These are phyloP conservation scores for Flaveria sonorensis DNA, from an alignment of 129 eudicot species.

Conservation along the genomic window DNA sequence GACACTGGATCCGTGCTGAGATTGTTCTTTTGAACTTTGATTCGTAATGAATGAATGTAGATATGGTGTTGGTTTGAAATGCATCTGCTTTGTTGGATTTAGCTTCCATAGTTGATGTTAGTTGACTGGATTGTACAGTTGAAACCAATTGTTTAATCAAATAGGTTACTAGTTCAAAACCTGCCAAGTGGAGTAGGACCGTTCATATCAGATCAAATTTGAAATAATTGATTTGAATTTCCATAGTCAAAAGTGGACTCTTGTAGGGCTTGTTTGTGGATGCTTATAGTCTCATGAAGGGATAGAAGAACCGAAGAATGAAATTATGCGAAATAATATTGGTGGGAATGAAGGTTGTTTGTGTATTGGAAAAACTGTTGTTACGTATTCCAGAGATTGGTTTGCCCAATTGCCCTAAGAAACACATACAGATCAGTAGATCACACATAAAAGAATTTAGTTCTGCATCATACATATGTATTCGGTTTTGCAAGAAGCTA, in stretches of 20 bases:
- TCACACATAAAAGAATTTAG: too few species aligned
- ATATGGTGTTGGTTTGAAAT: not conserved
- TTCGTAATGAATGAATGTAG: slow-evolving; percentile 11
- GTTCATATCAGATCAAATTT: not conserved
- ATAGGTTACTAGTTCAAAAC: not conserved
- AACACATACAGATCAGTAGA: too few species aligned
- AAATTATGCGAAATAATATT: too few species aligned
- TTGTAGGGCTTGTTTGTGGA: not conserved
- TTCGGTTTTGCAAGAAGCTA: too few species aligned
- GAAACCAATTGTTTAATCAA: not conserved
- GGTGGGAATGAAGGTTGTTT: too few species aligned
- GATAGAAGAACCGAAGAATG: too few species aligned
- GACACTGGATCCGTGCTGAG: not conserved
- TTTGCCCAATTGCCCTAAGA: too few species aligned
- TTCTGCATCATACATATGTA: too few species aligned
- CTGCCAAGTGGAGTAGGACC: not conserved
- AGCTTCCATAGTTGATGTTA: not conserved
- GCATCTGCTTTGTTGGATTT: not conserved
- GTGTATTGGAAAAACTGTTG: too few species aligned
- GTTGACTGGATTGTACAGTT: not conserved
- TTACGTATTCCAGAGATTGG: too few species aligned
- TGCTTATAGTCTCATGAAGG: not conserved
- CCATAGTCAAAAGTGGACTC: not conserved
- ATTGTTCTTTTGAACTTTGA: not conserved
- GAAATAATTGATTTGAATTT: not conserved